These are phyloP conservation scores for Magnaporthiopsis rhizophila DNA, from an alignment of 2,329 filamentous ascomycete species.

Conservation along the genomic window DNA sequence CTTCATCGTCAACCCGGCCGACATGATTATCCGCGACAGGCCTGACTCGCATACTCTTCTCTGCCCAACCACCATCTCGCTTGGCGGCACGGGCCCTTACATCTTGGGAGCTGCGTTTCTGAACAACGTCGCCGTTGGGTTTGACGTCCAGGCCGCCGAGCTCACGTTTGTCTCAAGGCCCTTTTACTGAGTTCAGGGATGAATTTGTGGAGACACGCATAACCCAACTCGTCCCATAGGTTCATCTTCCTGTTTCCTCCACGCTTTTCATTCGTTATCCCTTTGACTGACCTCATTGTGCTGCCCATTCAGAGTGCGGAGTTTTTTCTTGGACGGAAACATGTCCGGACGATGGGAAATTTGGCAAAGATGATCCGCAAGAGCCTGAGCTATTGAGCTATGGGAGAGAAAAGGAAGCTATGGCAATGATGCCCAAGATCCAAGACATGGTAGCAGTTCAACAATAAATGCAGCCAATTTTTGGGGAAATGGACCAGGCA, in stretches of 20 bases:
- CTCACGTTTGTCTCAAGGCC: constrained; percentile 19
- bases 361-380: background rate
- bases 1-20: constrained; percentile 40
- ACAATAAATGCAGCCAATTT: too few species aligned
- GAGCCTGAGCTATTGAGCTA: too few species aligned
- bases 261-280: background rate
- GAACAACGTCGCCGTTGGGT: constrained; percentile 40
- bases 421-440: too few species aligned
- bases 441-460: too few species aligned
- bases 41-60: constrained; percentile 35
- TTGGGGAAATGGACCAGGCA: too few species aligned
- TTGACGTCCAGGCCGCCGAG: constrained; percentile 20
- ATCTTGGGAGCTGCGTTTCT: constrained; percentile 43
- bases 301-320: too few species aligned
- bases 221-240: too few species aligned
- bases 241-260: background rate
- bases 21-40: constrained; percentile 37
- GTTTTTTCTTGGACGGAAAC: too few species aligned
- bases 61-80: constrained; percentile 39
- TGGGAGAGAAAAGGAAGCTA: too few species aligned
- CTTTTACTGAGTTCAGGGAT: constrained; percentile 12
- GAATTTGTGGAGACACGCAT: background rate
- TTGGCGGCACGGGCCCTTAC: constrained; percentile 36
- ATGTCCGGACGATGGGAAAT: background rate
- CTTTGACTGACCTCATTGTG: too few species aligned